These are phyloP conservation scores for Cutaneotrichosporon sp. DNA, from an alignment of 1,284 basidiomycete genomes.

Conservation along the genomic window DNA sequence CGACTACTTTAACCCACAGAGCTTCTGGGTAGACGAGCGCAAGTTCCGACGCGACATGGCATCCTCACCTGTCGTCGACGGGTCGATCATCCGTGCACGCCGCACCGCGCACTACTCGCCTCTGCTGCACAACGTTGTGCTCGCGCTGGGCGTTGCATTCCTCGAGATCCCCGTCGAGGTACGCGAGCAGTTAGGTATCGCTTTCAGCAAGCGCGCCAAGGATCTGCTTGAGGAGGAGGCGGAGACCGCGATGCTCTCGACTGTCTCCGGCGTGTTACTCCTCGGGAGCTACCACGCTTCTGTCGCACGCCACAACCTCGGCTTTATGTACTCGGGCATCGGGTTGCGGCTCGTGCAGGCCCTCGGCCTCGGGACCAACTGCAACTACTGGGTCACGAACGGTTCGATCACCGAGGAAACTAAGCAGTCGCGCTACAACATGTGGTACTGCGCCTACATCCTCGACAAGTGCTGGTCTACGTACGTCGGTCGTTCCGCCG, in stretches of 20 bases:
- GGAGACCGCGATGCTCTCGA: constrained; percentile 38
- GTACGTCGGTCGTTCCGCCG: constrained; percentile 34
- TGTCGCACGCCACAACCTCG: constrained; percentile 30
- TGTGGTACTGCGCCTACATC: constrained; percentile 32
- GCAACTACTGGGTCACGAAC: constrained; percentile 32
- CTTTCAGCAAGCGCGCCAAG: constrained; percentile 31
- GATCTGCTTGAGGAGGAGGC: constrained; percentile 37
- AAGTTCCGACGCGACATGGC: constrained; percentile 26
- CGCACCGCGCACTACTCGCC: constrained; percentile 31
- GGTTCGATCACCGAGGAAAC: constrained; percentile 35
- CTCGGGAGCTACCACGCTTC: constrained; percentile 36
- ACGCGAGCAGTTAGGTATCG: constrained; percentile 21
- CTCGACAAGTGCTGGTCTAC: constrained; percentile 41
- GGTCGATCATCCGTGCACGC: constrained; percentile 21
- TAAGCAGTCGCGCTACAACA: constrained; percentile 30
- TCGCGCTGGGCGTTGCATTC: constrained; percentile 52
- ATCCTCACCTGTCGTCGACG: constrained; percentile 10
- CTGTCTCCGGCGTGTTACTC: constrained; percentile 38
- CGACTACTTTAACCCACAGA: constrained; percentile 33
- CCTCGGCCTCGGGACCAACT: constrained; percentile 39
- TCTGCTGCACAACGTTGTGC: constrained; percentile 71
- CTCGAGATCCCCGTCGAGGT: constrained; percentile 16
- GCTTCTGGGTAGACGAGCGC: constrained; percentile 31
- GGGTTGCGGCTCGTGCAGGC: constrained; percentile 29
- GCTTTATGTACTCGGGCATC: constrained; percentile 32